phyloP scores from a whole-genome alignment of 768 basidiomycete species.

The Lactarius deliciosus region DNA sequence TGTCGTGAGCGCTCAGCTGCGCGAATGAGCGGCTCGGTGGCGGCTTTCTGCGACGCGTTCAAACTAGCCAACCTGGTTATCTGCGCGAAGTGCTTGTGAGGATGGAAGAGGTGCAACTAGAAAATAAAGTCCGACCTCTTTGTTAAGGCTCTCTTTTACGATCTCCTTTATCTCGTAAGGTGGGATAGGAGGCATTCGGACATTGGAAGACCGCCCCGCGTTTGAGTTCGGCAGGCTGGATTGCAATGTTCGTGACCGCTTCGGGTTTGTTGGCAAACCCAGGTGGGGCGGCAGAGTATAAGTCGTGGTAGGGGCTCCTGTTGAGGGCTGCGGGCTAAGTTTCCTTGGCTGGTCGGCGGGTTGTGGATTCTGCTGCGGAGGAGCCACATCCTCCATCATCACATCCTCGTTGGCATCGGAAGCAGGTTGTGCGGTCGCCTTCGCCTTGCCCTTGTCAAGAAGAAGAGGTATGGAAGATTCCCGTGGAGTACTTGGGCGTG shows the following conservation, averaged over 20 bases:
- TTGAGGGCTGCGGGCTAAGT: slow-evolving; percentile 18
- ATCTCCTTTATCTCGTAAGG: slow-evolving; percentile 18
- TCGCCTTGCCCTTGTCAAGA: slow-evolving; percentile 26
- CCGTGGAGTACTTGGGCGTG: not conserved
- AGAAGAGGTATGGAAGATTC: not conserved
- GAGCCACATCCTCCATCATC: slow-evolving; percentile 19
- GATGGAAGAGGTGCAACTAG: not conserved
- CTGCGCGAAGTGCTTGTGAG: not conserved
- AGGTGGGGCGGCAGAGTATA: slow-evolving; percentile 5
- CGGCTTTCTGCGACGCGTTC: slow-evolving; percentile 25
- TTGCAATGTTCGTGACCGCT: slow-evolving; percentile 17
- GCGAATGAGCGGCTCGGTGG: slow-evolving; percentile 18
- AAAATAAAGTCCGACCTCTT: slow-evolving; percentile 15
- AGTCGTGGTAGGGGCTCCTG: slow-evolving; percentile 2
- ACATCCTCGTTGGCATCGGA: slow-evolving; percentile 19
- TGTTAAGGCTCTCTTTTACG: slow-evolving; percentile 23
- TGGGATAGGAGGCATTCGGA: slow-evolving; percentile 22
- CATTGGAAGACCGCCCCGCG: slow-evolving; percentile 14
- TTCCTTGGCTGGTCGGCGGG: slow-evolving; percentile 19
- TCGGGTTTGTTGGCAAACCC: slow-evolving; percentile 8
- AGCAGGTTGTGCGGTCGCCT: slow-evolving; percentile 10
- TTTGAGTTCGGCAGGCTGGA: slow-evolving; percentile 1
- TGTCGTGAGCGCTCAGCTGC: slow-evolving; percentile 45
- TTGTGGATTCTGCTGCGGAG: slow-evolving; percentile 12
- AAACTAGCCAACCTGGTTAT: slow-evolving; percentile 20